phyloP scores from a whole-genome alignment of 768 basidiomycete species.

The Filobasidium floriforme region DNA sequence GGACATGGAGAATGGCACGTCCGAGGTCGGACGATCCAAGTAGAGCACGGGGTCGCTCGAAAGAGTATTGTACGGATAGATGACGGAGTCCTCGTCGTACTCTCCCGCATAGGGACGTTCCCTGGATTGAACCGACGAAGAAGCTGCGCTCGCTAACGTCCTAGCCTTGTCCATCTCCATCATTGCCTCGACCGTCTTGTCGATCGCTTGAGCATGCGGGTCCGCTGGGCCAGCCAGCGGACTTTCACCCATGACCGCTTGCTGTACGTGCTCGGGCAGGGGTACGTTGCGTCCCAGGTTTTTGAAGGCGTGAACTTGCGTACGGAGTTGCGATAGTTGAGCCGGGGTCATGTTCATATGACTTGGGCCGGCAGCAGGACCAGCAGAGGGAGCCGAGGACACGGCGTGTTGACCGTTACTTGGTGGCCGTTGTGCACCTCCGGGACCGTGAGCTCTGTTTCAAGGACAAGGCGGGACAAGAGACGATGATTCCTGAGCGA shows the following conservation, averaged over 20 bases:
- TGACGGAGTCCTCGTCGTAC: conserved; percentile 66
- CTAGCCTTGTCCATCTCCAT: conserved; percentile 24
- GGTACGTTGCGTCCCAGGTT: conserved; percentile 39
- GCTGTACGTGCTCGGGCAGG: conserved; percentile 40
- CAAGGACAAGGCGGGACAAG: not conserved
- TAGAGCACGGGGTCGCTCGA: conserved; percentile 54
- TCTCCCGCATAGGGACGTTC: conserved; percentile 51
- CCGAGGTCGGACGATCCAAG: conserved; percentile 67
- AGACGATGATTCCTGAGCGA: not conserved
- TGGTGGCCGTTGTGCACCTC: not conserved
- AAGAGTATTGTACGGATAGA: conserved; percentile 89
- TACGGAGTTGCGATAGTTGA: conserved; percentile 44
- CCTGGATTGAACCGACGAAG: not conserved
- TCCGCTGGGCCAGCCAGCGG: conserved; percentile 23
- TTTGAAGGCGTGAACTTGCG: conserved; percentile 42
- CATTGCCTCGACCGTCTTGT: conserved; percentile 41
- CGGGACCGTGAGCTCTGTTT: not conserved
- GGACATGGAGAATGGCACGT: conserved; percentile 29
- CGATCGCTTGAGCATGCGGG: conserved; percentile 31
- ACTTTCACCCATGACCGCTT: conserved; percentile 34
- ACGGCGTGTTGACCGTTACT: too few species aligned
- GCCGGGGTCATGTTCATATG: conserved; percentile 37
- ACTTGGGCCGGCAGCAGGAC: conserved; percentile 15
- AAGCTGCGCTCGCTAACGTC: conserved; percentile 24
- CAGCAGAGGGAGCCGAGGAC: not conserved